phyloP scores from a whole-genome alignment of 2,329 filamentous ascomycete genomes.

The Penicillium occitanis region DNA sequence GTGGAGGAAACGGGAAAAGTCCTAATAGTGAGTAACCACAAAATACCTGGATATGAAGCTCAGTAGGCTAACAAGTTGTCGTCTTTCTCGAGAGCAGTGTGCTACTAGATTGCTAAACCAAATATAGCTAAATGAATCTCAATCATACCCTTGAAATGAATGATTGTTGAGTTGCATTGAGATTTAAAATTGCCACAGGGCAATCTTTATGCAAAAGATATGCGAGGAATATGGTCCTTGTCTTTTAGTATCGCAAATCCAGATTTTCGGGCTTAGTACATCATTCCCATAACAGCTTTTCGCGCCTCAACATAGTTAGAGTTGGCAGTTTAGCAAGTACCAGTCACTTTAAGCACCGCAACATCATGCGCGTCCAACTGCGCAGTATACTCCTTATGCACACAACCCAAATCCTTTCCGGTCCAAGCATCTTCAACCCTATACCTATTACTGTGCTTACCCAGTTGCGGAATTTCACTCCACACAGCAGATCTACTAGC shows the following conservation, averaged over 20 bases:
- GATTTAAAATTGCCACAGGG: neutral
- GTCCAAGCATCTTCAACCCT: constrained; percentile 33
- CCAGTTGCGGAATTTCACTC: constrained; percentile 34
- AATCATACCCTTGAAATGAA: constrained; percentile 7
- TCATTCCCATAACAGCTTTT: neutral
- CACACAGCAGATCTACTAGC: constrained; percentile 31
- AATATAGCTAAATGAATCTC: neutral
- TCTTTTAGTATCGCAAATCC: neutral
- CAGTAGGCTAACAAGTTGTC: neutral
- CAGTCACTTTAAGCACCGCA: constrained; percentile 32
- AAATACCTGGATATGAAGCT: neutral
- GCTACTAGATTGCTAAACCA: constrained; percentile 15
- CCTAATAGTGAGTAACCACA: constrained; percentile 15
- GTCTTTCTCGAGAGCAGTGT: constrained; percentile 10
- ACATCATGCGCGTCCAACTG: constrained; percentile 33
- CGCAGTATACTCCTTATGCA: constrained; percentile 27
- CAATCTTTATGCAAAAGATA: neutral
- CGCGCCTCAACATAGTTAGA: neutral
- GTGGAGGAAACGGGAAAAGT: constrained; percentile 23
- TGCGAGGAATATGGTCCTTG: neutral
- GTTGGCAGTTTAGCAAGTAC: constrained; percentile 6
- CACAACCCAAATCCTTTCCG: constrained; percentile 33
- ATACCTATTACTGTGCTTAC: constrained; percentile 20
- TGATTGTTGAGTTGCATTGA: neutral
- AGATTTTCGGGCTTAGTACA: neutral